Evolutionary conservation across 768 basidiomycete genomes (phyloP), one percentile per base, ranked within the genome.

Genomic region (Leccinum olivaceopallidum): DNA sequence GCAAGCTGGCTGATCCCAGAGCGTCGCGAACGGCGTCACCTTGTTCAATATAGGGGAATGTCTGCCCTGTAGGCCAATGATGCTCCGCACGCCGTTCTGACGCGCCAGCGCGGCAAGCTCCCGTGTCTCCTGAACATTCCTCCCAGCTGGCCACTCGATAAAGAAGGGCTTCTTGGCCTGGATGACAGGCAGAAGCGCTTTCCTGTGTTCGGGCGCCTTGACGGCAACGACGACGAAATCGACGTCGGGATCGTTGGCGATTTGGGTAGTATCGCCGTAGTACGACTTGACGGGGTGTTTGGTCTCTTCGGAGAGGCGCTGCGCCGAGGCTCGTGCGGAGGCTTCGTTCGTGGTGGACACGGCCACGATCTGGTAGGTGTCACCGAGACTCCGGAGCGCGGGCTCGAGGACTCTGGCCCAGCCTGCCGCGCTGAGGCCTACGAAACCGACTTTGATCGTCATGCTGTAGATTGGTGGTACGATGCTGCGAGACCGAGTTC

Each of bases 211-310:
- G 0, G 57, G 61, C 5, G 61, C 61, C 37, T 53, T 63, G 55
- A 59, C 63, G 3, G 57, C 49, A 32, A 64, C 63, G 54, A 64
- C 20, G 50, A 64, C 61, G 16, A 64, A 53, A 12, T 64, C 57
- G 24, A 64, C 61, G 22, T 64, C 63, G 22, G 63, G 57, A 53
- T 64, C 63, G 30, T 49, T 63, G 20, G 63, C 63, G 14, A 64
- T 63, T 42, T 63, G 61, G 16, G 54, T n/a, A 9, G 61, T 62
- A 28, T 64, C 63, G 10, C 61, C 63, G 4, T 53, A 37, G 51
- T 63, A 63, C 3, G 57, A 61, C 30, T 63, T 63, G 50, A 63
- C 51, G 28, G 61, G 57, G 55, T 53, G 28, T 0, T 32, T 22
- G 1, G 57, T 63, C 44, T 59, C 53, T 22, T 60, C 26, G 18